A percentile compares a stretch with the other conserved stretches of the same genome.
Conservation (phyloP, 2,329 filamentous ascomycete genomes). For the Calonectria hawksworthii region DNA sequence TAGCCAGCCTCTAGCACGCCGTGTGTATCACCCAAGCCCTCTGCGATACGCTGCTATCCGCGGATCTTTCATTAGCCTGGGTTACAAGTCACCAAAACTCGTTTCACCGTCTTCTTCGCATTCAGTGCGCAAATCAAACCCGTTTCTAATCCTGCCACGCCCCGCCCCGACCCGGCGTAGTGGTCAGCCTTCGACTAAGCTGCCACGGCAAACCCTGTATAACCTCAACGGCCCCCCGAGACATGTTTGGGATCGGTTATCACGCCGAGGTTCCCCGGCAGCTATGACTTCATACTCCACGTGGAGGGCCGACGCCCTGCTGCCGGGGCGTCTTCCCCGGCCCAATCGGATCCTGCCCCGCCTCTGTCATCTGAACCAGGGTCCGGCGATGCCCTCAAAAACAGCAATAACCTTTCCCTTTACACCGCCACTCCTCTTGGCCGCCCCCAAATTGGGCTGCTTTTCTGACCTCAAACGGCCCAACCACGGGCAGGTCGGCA, state of each 20-base stretch:
- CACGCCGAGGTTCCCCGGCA: neutral
- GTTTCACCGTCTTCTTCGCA: neutral
- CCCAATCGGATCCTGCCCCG: neutral
- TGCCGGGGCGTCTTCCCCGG: neutral
- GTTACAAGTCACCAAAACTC: neutral
- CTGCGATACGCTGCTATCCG: neutral
- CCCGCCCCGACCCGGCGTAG: neutral
- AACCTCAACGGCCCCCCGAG: neutral
- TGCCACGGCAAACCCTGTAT: neutral
- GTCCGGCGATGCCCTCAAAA: neutral
- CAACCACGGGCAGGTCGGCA: neutral
- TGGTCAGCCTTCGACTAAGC: neutral
- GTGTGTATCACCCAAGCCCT: neutral
- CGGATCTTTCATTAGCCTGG: neutral
- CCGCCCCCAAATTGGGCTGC: neutral
- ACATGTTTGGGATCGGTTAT: neutral
- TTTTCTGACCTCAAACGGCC: neutral
- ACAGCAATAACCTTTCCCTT: conserved; percentile 7
- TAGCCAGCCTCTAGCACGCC: neutral
- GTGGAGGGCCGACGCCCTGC: neutral
- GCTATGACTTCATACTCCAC: conserved; percentile 13
- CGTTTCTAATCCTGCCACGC: neutral
- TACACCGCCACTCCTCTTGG: conserved; percentile 1
- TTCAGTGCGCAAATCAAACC: neutral
- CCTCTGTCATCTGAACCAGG: conserved; percentile 2